Evolutionary conservation across 768 basidiomycete species (phyloP), one percentile per base, ranked within the genome.

Genomic region (Boletus rex-veris): DNA sequence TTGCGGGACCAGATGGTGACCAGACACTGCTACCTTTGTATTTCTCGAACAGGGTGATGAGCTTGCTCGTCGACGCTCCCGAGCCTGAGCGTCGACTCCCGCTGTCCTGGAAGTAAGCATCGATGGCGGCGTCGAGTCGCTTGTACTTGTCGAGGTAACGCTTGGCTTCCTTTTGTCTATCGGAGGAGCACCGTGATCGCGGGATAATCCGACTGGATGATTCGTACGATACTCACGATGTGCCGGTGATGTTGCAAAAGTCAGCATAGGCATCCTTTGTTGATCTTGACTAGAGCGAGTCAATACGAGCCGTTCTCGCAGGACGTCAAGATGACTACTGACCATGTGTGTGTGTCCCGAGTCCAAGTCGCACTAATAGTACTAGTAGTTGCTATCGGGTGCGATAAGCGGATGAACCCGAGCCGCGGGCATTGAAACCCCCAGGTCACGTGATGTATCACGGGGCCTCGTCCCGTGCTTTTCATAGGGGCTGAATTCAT

Each of bases 61-160:
- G 67, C 59, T 80, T 86, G 71, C 75, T 77, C 12, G 78, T 77
- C 8, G 81, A 83, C 7, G 78, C 75, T 8, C 66, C 63, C 1
- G 55, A 30, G 0, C 58, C 61, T 1, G 45, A 3, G 16, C 56
- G 48, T 18, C 63, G 55, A 12, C 9, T 26, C 1, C 50, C 52
- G 18, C 51, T 41, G 50, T 87, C 80, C 59, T 79, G 82, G 71
- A 80, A 88, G 67, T 76, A 92, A 2, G 86, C 82, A 66, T 91
- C 86, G 42, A 90, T 72, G 21, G 89, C 89, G n/a, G 75, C 68
- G 50, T 92, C 89, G 40, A 88, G 70, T 36, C 83, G 80, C 60
- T 82, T 84, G 72, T 88, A 76, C 59, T 82, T 84, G 57, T 88
- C 82, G 44, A 91, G 66, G 71, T 81, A 90, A 64, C 80, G 81